Percentiles rank a stretch among this genome's conserved stretches.
Conservation (phyloP, 371 early-diverging fungal species). For the Mortierella sp. region DNA sequence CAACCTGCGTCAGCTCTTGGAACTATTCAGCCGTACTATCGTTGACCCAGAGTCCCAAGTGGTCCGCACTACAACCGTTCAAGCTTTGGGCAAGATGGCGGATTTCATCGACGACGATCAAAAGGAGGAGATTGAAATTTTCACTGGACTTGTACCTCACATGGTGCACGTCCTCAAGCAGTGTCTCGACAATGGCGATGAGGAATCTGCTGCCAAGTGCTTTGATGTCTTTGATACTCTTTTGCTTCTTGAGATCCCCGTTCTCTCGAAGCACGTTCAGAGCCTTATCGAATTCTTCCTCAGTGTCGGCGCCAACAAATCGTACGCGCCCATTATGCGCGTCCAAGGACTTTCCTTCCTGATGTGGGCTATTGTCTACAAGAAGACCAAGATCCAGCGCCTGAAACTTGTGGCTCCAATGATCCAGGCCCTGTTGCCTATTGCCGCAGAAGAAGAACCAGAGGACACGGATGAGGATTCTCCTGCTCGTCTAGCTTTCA, state of each 20-base stretch:
- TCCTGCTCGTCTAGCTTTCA: constrained; percentile 79
- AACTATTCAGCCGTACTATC: constrained; percentile 75
- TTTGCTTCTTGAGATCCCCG: constrained; percentile 81
- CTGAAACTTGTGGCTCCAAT: constrained; percentile 81
- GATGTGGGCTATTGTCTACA: constrained; percentile 85
- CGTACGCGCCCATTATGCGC: constrained; percentile 75
- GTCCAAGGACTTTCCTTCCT: constrained; percentile 86
- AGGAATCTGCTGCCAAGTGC: constrained; percentile 75
- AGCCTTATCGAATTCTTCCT: constrained; percentile 84
- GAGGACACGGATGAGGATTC: constrained; percentile 90
- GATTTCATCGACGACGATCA: constrained; percentile 84
- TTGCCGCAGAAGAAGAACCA: constrained; percentile 87
- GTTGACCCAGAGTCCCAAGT: constrained; percentile 85
- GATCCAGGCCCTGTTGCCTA: constrained; percentile 82
- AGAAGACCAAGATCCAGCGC: constrained; percentile 83
- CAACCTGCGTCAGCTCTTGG: constrained; percentile 72
- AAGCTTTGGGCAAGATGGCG: constrained; percentile 85
- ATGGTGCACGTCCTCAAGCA: constrained; percentile 88
- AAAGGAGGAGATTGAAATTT: constrained; percentile 73
- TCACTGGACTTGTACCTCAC: constrained; percentile 78
- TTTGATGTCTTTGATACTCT: constrained; percentile 88
- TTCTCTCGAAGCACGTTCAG: constrained; percentile 79
- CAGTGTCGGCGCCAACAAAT: constrained; percentile 72
- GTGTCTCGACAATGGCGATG: constrained; percentile 75
- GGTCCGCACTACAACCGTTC: constrained; percentile 83